Conservation (phyloP, 805 yeast species). For the Metschnikowia amazonensis region DNA sequence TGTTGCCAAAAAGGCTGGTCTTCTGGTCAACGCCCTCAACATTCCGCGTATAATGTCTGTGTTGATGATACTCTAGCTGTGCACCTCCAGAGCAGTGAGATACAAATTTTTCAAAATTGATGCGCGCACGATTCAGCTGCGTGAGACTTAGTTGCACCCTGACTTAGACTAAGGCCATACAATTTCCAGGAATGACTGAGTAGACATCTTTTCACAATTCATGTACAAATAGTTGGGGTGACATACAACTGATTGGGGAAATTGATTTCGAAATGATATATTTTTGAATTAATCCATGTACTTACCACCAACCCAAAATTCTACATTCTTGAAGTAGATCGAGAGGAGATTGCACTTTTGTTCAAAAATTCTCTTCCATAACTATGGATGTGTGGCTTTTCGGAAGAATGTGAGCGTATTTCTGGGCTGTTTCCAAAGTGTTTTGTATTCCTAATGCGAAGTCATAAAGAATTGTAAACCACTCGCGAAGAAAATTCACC, state of each 20-base stretch:
- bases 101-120: slow-evolving; percentile 7
- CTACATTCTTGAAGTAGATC: too few species aligned
- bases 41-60: slow-evolving; percentile 7
- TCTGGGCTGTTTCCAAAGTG: too few species aligned
- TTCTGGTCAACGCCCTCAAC: slow-evolving; percentile 17
- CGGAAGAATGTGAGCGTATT: too few species aligned
- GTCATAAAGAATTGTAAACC: too few species aligned
- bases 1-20: slow-evolving; percentile 6
- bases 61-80: slow-evolving; percentile 1
- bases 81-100: not conserved
- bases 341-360: too few species aligned
- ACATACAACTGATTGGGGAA: not conserved
- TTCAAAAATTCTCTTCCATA: too few species aligned
- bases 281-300: too few species aligned
- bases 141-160: not conserved
- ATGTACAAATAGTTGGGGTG: not conserved
- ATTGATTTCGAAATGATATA: too few species aligned
- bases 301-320: too few species aligned
- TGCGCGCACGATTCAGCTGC: slow-evolving; percentile 1
- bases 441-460: too few species aligned
- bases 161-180: not conserved
- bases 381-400: too few species aligned
- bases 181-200: not conserved
- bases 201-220: not conserved
- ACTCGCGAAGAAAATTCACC: too few species aligned